Evolutionary conservation across 805 yeast genomes (phyloP), one percentile per base, ranked within the genome.

Genomic region (Wickerhamomyces alni): DNA sequence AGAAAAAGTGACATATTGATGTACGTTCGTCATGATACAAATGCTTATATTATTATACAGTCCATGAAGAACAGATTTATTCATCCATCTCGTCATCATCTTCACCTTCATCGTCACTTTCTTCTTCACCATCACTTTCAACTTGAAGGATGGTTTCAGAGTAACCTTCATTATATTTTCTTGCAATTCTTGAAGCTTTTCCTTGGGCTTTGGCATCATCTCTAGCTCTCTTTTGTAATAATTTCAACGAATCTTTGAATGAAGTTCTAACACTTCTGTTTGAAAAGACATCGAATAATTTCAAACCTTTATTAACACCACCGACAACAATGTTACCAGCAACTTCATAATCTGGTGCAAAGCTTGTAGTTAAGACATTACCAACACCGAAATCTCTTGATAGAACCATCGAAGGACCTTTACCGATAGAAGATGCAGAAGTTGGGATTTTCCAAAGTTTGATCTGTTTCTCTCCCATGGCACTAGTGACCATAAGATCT

Each of bases 311-410:
- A 38, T 74, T 72, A 32, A 84, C 87, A 55, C 99, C 99, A 51
- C 96, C 98, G 45, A 87, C 74, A 17, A 80, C 80, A 47, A 93
- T 60, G 57, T 83, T 76, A 45, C 97, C 97, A 3, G 88, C 78
- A 34, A 83, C 85, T 62, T 86, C 96, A 40, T 75, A 64, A 61
- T 93, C 98, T 36, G 87, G 82, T 3, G 95, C 93, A 69, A 88
- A 93, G 9, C 83, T 65, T 10, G 86, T 69, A 4, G 87, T 72
- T 52, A 93, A 75, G 17, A 91, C 96, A 58, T 87, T 88, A 45
- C 99, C 99, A 39, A 88, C 85, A 49, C 89, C 97, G 52, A 93
- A 81, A 64, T 93, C 96, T 58, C 97, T 78, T 30, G 91, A 79
- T 45, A 88, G 67, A 7, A 88, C 82, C 95, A 93, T 83, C 17